Percentiles rank a stretch among this genome's conserved stretches.
phyloP scores from a whole-genome alignment of 2,329 filamentous ascomycete genomes.

The Hymenoscyphus fructigenus region DNA sequence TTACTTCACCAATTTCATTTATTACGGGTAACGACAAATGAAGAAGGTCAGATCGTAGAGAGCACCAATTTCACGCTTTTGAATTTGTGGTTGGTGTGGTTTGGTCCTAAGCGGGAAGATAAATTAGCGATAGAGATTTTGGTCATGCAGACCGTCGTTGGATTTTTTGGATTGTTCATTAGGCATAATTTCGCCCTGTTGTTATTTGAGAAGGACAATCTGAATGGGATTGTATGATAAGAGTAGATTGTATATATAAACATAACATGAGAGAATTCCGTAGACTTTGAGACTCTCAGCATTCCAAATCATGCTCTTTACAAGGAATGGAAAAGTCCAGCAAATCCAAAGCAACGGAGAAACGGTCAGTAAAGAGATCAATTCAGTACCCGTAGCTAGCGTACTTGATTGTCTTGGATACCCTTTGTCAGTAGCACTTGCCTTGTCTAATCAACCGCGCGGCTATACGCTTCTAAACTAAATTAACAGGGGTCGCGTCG shows the following conservation, averaged over 20 bases:
- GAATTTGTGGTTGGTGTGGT: conserved; percentile 95
- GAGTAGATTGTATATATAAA: neutral
- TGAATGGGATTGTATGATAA: conserved; percentile 35
- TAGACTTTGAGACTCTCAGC: no score
- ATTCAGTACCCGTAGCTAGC: neutral
- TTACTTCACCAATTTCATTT: conserved; percentile 68
- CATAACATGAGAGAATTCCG: no score
- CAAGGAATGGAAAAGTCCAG: neutral
- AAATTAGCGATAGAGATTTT: conserved; percentile 77
- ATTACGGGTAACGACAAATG: conserved; percentile 65
- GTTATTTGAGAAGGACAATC: conserved; percentile 89
- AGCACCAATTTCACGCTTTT: conserved; percentile 90
- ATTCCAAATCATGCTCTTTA: no score
- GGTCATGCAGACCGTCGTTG: conserved; percentile 71
- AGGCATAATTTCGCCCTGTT: conserved; percentile 82
- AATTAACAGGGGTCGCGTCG: conserved; percentile 4
- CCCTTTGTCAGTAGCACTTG: neutral
- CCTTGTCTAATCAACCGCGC: neutral
- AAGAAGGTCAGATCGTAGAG: conserved; percentile 69
- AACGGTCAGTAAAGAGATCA: neutral
- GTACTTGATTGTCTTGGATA: neutral
- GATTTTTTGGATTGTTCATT: conserved; percentile 79
- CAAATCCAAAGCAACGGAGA: neutral
- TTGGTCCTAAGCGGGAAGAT: conserved; percentile 87
- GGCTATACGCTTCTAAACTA: neutral